Base-by-base conservation (phyloP, 2,329 filamentous ascomycete genomes). In the Exophiala sideris region DNA sequence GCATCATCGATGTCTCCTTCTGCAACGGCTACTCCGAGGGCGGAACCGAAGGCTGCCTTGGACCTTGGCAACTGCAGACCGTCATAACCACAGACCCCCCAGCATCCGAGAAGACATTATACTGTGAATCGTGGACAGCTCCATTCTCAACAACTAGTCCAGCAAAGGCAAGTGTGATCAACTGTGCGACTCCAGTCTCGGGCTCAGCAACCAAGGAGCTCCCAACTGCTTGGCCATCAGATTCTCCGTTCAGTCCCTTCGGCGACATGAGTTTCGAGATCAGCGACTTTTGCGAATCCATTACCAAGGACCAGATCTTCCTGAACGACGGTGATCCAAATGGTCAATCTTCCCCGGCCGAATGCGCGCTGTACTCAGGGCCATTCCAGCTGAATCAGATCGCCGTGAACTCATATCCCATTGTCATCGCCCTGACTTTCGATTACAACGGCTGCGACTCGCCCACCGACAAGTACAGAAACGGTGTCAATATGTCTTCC, bases 401-500 rank as follows among this genome's bases (percentile, higher is more conserved):
- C 36, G 14, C 36, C 7, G 14, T 21, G 16, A 14, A 42, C 20
- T 29, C 11, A 14, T 50, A 50, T n/a, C 10, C 41, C 10, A 14
- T 50, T 16, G 42, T 39, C 5, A 12, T 52, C 4, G 29, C 7
- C 21, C 14, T 52, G 2, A 29, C 29, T 11, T 52, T 34, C 18
- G 50, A 52, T 38, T 20, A 6, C 20, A 36, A 21, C 10, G 50
- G 35, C 8, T 52, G 50, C 29, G 5, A 34, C 2, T 20, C 9
- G 24, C 24, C 24, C 24, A 46, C 11, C 18, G 29, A 45, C 41
- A 29, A 45, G 33, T 16, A 47, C 42, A 29, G 21, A 7, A 29
- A 39, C 2, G 50, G 50, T 12, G 14, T 52, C 16, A 21, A 16
- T 12, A 52, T 52, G 50, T 24, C 35, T 35, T 20, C 40, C 7